phyloP scores from a whole-genome alignment of 1,139 yeast genomes.

The Lodderomyces metapsilosis region DNA sequence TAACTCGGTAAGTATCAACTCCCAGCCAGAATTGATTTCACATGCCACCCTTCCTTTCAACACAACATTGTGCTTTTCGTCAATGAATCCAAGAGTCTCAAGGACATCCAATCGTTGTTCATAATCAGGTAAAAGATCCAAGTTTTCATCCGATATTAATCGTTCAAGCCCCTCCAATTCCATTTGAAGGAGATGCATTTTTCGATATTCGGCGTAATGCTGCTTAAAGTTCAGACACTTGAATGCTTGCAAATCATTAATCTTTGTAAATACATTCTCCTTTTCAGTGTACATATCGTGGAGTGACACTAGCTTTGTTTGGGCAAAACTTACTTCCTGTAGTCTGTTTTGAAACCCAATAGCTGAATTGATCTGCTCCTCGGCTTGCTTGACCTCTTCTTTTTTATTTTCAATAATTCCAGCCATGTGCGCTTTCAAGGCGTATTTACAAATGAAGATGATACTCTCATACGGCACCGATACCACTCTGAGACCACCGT shows the following conservation, averaged over 20 bases:
- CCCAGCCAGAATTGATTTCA: conserved; percentile 90
- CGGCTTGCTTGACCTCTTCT: conserved; percentile 41
- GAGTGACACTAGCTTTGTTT: conserved; percentile 48
- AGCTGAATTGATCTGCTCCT: conserved; percentile 38
- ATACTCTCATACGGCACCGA: conserved; percentile 49
- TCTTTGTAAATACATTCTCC: conserved; percentile 32
- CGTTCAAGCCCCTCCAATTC: conserved; percentile 58
- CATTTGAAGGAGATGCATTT: conserved; percentile 43
- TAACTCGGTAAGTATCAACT: conserved; percentile 82
- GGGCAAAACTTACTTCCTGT: conserved; percentile 44
- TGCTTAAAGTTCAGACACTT: conserved; percentile 42
- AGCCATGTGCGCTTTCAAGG: conserved; percentile 40
- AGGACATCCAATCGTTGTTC: conserved; percentile 83
- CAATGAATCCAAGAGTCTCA: conserved; percentile 73
- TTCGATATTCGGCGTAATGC: conserved; percentile 49
- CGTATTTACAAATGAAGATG: conserved; percentile 50
- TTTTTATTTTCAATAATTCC: conserved; percentile 45
- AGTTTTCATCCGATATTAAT: conserved; percentile 78
- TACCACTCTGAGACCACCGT: conserved; percentile 35
- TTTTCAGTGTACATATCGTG: conserved; percentile 54
- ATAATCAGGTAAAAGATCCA: conserved; percentile 89
- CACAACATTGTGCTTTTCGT: conserved; percentile 69
- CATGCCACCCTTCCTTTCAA: conserved; percentile 86
- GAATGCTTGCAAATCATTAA: conserved; percentile 29
- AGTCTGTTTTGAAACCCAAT: conserved; percentile 44